Percentiles rank a stretch among this genome's conserved stretches.
phyloP scores from a whole-genome alignment of 192 early-diverging fungal species.

The Piromyces finnis region DNA sequence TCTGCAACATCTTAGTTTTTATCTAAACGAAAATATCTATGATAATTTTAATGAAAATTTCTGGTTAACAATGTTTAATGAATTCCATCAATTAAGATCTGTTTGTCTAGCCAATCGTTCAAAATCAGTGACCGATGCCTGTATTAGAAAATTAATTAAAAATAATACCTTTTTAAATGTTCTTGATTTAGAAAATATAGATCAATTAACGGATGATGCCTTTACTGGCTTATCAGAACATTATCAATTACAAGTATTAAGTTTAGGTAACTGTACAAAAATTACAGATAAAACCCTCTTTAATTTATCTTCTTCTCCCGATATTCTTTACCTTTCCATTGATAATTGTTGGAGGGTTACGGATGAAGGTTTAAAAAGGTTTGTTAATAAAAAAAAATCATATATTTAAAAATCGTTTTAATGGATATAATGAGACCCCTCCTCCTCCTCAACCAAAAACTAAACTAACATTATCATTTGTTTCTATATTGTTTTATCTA shows the following conservation, averaged over 20 bases:
- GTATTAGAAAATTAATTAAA: not conserved
- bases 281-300: not conserved
- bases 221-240: not conserved
- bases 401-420: too few relatives aligned
- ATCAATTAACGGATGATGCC: not conserved
- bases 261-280: not conserved
- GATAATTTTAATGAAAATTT: not conserved
- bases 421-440: too few relatives aligned
- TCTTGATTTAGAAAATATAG: not conserved
- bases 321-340: not conserved
- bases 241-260: not conserved
- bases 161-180: not conserved
- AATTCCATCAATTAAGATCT: not conserved
- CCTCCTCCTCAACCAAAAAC: too few relatives aligned
- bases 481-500: too few relatives aligned
- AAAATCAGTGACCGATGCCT: not conserved
- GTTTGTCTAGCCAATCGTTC: not conserved
- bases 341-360: not conserved
- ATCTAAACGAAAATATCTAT: not conserved
- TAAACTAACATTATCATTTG: too few relatives aligned
- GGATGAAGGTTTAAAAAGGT: not conserved
- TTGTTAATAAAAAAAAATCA: not conserved
- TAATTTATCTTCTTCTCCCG: not conserved
- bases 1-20: not conserved
- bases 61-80: not conserved